Conservation (phyloP, 331 rosid species). For the Telfairia occidentalis region DNA sequence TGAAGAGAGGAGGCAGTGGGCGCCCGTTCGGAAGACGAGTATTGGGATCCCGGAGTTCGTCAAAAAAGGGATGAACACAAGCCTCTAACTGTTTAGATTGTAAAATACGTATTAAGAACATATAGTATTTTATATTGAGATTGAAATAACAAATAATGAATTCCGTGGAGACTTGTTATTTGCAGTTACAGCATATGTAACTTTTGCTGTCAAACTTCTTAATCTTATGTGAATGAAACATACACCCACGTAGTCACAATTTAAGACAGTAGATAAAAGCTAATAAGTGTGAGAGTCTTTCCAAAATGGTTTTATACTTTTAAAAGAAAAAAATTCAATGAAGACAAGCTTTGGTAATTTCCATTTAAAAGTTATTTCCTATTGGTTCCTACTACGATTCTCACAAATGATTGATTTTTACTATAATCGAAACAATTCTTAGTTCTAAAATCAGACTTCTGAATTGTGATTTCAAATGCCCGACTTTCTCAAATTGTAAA, state of each 20-base stretch:
- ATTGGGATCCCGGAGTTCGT: conserved; percentile 55
- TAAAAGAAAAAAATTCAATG: not conserved
- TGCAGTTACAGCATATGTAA: not conserved
- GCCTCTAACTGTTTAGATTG: conserved; percentile 43
- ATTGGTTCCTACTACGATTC: too few relatives aligned
- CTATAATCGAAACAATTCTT: too few relatives aligned
- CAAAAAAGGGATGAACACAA: conserved; percentile 45
- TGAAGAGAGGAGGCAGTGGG: conserved; percentile 54
- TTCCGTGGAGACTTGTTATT: not conserved
- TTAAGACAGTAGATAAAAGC: not conserved
- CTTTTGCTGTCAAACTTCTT: not conserved
- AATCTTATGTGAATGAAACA: not conserved
- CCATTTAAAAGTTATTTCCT: too few relatives aligned
- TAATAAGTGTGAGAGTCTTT: too few relatives aligned
- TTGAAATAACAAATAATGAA: not conserved
- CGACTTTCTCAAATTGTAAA: not conserved
- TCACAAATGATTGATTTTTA: too few relatives aligned
- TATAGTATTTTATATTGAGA: not conserved
- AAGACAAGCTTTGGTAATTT: not conserved
- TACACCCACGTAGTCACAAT: not conserved
- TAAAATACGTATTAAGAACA: not conserved
- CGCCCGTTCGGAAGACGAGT: conserved; percentile 53
- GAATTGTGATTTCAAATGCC: not conserved
- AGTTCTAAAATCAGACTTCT: not conserved
- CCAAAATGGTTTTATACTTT: too few relatives aligned